Conservation (phyloP, 129 eudicot species). For the Saussurea involucrata region DNA sequence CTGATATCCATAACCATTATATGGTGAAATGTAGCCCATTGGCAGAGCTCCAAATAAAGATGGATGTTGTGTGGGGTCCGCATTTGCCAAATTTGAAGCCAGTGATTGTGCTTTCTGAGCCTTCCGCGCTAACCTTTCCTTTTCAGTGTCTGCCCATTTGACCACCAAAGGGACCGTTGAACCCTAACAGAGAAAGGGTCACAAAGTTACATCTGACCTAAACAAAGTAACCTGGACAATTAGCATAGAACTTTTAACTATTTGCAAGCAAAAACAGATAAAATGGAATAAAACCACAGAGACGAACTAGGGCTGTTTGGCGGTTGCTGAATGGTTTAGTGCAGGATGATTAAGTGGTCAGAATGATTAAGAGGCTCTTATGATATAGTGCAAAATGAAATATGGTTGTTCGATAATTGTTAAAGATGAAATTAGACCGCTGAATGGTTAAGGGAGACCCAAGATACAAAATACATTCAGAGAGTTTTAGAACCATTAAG, state of each 20-base stretch:
- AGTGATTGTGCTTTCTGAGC: conserved; percentile 83
- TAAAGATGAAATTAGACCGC: too few species aligned
- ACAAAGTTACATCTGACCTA: background rate
- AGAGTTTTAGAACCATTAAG: too few species aligned
- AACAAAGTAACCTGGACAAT: conserved; percentile 3
- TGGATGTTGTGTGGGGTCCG: conserved; percentile 62
- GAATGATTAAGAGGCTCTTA: too few species aligned
- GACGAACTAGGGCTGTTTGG: too few species aligned
- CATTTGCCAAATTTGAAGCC: conserved; percentile 42
- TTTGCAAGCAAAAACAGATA: background rate
- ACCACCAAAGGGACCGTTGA: conserved; percentile 95
- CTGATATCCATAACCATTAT: conserved; percentile 95
- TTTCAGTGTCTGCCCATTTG: conserved; percentile 99
- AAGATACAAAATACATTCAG: too few species aligned
- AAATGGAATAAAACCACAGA: background rate
- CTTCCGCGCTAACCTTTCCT: conserved; percentile 88
- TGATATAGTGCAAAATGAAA: too few species aligned
- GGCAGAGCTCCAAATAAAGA: conserved; percentile 83
- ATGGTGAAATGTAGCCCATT: conserved; percentile 81
- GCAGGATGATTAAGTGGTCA: too few species aligned
- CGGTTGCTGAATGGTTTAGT: too few species aligned
- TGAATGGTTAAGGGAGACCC: too few species aligned
- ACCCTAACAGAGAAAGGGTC: conserved; percentile 40
- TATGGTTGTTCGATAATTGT: too few species aligned
- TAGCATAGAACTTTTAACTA: background rate